Conservation (phyloP, 2,329 filamentous ascomycete genomes). For the Penicillium freii region DNA sequence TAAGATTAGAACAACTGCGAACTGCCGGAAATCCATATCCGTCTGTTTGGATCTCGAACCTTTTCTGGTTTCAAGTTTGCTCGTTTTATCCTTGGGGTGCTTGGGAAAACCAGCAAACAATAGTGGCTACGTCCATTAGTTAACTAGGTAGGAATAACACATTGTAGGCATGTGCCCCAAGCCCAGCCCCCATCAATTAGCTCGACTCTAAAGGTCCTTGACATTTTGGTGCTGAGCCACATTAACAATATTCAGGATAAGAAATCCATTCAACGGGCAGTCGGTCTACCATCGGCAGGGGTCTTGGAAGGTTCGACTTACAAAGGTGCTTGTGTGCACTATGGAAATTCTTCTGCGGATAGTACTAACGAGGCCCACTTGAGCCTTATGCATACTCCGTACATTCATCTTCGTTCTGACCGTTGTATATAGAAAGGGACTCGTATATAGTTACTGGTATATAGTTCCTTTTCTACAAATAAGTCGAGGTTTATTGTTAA, state of each 20-base stretch:
- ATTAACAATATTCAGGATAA: neutral
- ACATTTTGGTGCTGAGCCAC: neutral
- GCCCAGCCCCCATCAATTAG: neutral
- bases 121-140: neutral
- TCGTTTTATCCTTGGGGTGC: neutral
- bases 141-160: neutral
- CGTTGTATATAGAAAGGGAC: neutral
- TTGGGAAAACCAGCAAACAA: neutral
- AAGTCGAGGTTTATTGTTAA: no score
- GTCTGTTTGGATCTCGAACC: neutral
- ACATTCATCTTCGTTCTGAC: neutral
- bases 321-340: neutral
- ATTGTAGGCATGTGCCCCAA: neutral
- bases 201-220: neutral
- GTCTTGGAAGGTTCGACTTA: neutral
- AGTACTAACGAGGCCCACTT: neutral
- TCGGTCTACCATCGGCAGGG: neutral
- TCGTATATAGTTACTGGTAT: neutral
- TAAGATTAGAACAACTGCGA: conserved; percentile 12
- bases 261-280: neutral
- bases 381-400: neutral
- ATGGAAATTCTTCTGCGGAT: no score
- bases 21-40: conserved; percentile 1
- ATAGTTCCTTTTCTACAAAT: neutral
- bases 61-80: neutral